Evolutionary conservation across 2,329 filamentous ascomycete genomes (phyloP), one percentile per base, ranked within the genome.

Genomic region (Cytospora leucostoma): DNA sequence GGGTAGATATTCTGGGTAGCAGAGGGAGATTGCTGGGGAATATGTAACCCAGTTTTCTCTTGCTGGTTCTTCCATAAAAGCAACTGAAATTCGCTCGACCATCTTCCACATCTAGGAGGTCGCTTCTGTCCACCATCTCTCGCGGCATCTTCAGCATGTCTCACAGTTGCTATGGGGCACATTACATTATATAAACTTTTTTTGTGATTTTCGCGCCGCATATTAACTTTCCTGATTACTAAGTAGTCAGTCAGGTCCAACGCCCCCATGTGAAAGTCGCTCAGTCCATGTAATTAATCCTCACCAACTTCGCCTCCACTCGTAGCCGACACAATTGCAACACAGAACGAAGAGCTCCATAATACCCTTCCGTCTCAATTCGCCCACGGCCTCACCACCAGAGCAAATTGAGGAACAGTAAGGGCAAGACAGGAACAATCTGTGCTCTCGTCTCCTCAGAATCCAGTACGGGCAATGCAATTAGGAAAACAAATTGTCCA

Each of bases 161-260:
- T 38, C 10, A n/a, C 44, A 15, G 0, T 32, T 34, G 8, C 5
- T 21, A 51, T 34, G n/a, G 15, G 37, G 34, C 13, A 8, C 13
- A 38, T 2, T 7, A 8, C 1, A 11, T 37, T 50, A 38, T 32
- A 38, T n/a, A 55, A n/a, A 27, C 1, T 37, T 19, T 54, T 61
- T 27, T 55, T 61, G 32, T 55, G 51, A 17, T 44, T 61, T 49
- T 37, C 19, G 54, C 37, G 17, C 51, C 32, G 11, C 53, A 47
- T 47, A 21, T 11, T 7, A 21, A 11, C 44, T 21, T 47, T 1
- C 8, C 44, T 8, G 27, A 27, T 27, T 27, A 27, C 27, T 27
- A 27, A 27, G 27, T 27, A 27, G 27, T 27, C 27, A 4, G 27
- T 27, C 4, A n/a, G 27, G 27, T 27, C 27, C 4, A 27, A 27